Base-by-base conservation (phyloP, 352 stramenopile genomes). In the Phytophthora macrochlamydospora region DNA sequence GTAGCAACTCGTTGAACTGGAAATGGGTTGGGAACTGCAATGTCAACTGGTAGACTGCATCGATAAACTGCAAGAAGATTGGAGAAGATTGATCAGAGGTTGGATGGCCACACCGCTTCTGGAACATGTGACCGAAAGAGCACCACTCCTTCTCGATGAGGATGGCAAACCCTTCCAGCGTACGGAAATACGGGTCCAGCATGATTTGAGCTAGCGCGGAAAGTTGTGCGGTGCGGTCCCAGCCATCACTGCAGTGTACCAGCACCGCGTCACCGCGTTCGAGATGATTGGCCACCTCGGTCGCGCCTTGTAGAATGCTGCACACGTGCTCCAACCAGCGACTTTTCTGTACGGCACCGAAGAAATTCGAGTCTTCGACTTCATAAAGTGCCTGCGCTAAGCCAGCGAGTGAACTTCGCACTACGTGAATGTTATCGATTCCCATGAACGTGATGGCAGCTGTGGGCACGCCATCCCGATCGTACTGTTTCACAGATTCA, bases 21-120 rank as follows among this genome's bases (percentile, higher is more conserved):
- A 99, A 99, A 65, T 94, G 91, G 5, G 93, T 94, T 12, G 98
- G 98, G 58, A 98, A 99, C 66, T 99, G 97, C 40, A 97, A 79
- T 11, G 98, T 91, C 28, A 99, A 75, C 76, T 99, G 97, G 68
- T 97, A 99, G 30, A 99, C 93, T 57, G 91, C 98, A 78, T 99
- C 98, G 13, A 99, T 76, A 73, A 99, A 99, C 71, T 99, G 97
- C 42, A 99, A 73, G 79, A 99, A 99, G 48, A 99, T 97, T 2
- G 98, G 98, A 43, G 97, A 99, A 18, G 96, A 93, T 68, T 99
- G 92, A 49, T 98, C 93, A 7, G 87, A 92, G 3, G 83, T 91
- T 32, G 85, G 84, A 65, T 93, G 85, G 0, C 81, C 83, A 50
- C 81, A 92, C 1, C 91, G 72, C 35, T 92, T 86, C 52, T 87